phyloP scores from a whole-genome alignment of 2,329 filamentous ascomycete species.

The Aspergillus fischeri region DNA sequence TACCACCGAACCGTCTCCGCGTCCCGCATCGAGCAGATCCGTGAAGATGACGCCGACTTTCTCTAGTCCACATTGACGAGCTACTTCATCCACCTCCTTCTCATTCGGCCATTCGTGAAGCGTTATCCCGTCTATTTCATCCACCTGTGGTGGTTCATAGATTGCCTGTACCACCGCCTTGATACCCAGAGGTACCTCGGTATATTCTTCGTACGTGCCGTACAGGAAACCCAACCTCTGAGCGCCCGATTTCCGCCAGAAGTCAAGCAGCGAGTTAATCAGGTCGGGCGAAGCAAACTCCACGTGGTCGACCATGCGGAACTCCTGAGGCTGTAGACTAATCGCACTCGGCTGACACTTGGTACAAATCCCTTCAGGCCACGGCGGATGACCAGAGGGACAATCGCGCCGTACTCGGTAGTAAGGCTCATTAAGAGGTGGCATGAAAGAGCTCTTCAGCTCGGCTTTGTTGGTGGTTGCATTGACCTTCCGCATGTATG shows the following conservation, averaged over 20 bases:
- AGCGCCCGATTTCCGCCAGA: constrained; percentile 79
- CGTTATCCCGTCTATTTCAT: constrained; percentile 84
- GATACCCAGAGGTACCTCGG: constrained; percentile 85
- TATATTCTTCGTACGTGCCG: constrained; percentile 84
- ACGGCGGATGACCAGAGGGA: constrained; percentile 85
- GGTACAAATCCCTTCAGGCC: constrained; percentile 95
- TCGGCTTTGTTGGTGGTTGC: constrained; percentile 95
- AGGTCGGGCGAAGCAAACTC: constrained; percentile 84
- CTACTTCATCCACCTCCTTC: constrained; percentile 73
- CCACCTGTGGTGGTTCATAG: constrained; percentile 88
- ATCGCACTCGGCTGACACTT: constrained; percentile 98
- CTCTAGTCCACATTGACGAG: constrained; percentile 76
- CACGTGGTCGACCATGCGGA: constrained; percentile 97
- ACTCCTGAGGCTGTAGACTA: constrained; percentile 86
- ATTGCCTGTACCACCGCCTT: constrained; percentile 97
- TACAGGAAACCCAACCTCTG: constrained; percentile 90
- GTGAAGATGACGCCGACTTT: constrained; percentile 93
- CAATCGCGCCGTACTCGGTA: constrained; percentile 86
- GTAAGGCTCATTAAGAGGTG: constrained; percentile 86
- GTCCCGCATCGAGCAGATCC: constrained; percentile 78
- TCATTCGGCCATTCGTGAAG: constrained; percentile 82
- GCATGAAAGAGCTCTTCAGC: constrained; percentile 90
- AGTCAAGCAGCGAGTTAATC: constrained; percentile 84
- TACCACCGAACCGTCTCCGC: constrained; percentile 76
- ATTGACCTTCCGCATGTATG: constrained; percentile 91